Evolutionary conservation across 768 basidiomycete species (phyloP), one percentile per base, ranked within the genome.

Genomic region (Lactarius sp.): DNA sequence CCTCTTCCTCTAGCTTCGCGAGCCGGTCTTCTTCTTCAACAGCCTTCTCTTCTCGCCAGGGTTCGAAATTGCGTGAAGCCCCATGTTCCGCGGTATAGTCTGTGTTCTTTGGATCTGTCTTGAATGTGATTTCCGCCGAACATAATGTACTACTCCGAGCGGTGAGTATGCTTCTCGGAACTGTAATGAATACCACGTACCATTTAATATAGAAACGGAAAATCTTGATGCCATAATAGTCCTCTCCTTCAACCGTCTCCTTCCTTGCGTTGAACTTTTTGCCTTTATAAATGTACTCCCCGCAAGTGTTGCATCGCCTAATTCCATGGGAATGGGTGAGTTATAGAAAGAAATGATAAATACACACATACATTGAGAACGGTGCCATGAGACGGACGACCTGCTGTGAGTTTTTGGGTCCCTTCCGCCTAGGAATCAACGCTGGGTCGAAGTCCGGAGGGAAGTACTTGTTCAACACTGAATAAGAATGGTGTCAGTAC

Each of bases 191-290:
- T 64, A 71, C 70, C 52, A 79, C 84, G 57, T 59, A 85, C 92
- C 91, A 94, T 77, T 93, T 94, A 70, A 94, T 94, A 70, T 93
- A 94, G 75, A 94, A 94, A 42, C 91, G 81, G 74, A 94, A 94
- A 60, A 93, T 94, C 77, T 97, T 98, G 80, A 99, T 98, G 7
- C 96, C 95, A 79, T 92, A 92, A 71, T 99, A 99, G 68, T 97
- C 94, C 73, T 98, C 96, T 0, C 92, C 94, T 0, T 94, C 89
- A 9, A 97, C 97, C 0, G 96, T 98, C 78, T 99, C 97, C 73
- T 99, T 98, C 54, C 96, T 83, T 6, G 97, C 97, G 70, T 99
- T 98, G 80, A 99, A 99, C 76, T 99, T 99, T 80, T 99, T 99
- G 52, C 97, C 97, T 74, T 99, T 98, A 77, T 98, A 96, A 59